Evolutionary conservation across 345 rosid species (phyloP).

Genomic region (Populus simonii): DNA sequence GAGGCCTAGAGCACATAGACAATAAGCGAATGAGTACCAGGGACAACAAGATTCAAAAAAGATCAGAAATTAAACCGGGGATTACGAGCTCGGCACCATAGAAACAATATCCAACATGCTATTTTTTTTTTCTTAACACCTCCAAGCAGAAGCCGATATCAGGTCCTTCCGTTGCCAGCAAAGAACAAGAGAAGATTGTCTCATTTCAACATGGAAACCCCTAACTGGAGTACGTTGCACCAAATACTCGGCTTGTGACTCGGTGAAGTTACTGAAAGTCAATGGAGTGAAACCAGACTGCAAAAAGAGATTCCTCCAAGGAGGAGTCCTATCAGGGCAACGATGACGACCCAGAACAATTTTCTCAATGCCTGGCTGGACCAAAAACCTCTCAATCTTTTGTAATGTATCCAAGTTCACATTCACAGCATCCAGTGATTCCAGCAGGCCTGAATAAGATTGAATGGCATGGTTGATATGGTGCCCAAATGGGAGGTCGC

Average conservation of each 20-base stretch:
- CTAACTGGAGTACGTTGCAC: conserved; percentile 21
- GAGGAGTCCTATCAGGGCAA: conserved; percentile 12
- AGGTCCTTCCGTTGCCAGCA: conserved; percentile 33
- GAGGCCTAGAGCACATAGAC: conserved; percentile 41
- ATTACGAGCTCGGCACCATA: conserved; percentile 29
- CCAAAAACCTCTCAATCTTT: conserved; percentile 27
- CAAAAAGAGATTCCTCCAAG: conserved; percentile 23
- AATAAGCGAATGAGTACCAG: conserved; percentile 44
- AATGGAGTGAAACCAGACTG: conserved; percentile 23
- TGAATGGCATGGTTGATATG: conserved; percentile 25
- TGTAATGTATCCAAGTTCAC: conserved; percentile 16
- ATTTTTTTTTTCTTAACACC: conserved; percentile 13
- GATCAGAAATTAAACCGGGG: conserved; percentile 37
- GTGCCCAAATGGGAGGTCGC: conserved; percentile 27
- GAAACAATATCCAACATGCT: conserved; percentile 6
- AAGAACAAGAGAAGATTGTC: conserved; percentile 23
- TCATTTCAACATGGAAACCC: conserved; percentile 31
- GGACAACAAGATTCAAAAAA: conserved; percentile 20
- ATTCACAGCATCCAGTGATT: conserved; percentile 32
- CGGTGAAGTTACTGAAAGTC: conserved; percentile 28
- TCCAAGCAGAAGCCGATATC: conserved; percentile 30
- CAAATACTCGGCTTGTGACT: conserved; percentile 29
- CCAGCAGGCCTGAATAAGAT: conserved; percentile 22
- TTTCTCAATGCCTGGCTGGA: conserved; percentile 24
- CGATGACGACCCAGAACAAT: conserved; percentile 20